Evolutionary conservation across 768 basidiomycete genomes (phyloP).

Genomic region (Amanita thiersii): DNA sequence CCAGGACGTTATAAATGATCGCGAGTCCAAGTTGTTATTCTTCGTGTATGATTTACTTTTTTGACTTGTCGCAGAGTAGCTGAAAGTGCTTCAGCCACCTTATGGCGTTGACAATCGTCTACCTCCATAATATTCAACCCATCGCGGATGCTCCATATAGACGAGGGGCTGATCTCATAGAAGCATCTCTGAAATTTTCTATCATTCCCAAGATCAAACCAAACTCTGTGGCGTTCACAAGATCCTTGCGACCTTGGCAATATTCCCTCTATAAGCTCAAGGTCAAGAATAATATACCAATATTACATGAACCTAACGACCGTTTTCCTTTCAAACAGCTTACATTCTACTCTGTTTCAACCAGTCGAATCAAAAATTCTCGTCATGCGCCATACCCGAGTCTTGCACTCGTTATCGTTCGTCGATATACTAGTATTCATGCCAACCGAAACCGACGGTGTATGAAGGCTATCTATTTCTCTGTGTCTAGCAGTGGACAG

Average conservation of each 20-base stretch:
- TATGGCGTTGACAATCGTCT: conserved; percentile 1
- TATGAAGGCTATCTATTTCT: conserved; percentile 14
- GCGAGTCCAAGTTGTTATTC: background rate
- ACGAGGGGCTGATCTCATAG: background rate
- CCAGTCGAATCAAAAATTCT: conserved; percentile 12
- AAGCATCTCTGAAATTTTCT: background rate
- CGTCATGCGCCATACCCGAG: conserved; percentile 20
- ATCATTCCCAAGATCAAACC: conserved; percentile 1
- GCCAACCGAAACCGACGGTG: background rate
- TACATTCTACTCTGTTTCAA: conserved; percentile 12
- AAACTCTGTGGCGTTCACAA: background rate
- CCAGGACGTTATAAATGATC: conserved; percentile 5
- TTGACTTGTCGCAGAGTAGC: background rate
- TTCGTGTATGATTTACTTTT: background rate
- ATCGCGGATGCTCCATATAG: conserved; percentile 5
- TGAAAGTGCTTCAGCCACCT: background rate
- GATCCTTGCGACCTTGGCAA: conserved; percentile 1
- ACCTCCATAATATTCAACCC: background rate
- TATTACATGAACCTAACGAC: conserved; percentile 10
- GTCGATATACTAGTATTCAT: conserved; percentile 12
- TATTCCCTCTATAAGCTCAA: background rate
- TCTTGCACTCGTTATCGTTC: conserved; percentile 15
- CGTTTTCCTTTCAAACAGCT: no score
- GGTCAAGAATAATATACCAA: conserved; percentile 16
- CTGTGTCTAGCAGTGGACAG: conserved; percentile 33